phyloP scores from a whole-genome alignment of 208 protist genomes.

The Porcisia deanei region DNA sequence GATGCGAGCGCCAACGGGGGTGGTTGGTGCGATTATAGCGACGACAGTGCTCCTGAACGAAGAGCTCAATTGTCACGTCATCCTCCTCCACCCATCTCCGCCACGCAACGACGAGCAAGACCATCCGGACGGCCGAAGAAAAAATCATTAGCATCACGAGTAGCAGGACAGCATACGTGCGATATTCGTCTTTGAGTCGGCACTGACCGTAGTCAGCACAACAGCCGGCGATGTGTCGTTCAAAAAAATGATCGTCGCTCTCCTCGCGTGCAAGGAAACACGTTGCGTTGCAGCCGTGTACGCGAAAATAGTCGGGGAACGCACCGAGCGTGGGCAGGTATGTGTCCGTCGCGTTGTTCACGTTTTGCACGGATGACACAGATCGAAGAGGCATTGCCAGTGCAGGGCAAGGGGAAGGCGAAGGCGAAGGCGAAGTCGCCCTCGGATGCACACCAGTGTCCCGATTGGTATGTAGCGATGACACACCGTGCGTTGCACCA shows the following conservation, averaged over 20 bases:
- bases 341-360: slow-evolving; percentile 38
- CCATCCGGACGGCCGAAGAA: slow-evolving; percentile 32
- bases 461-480: neutral
- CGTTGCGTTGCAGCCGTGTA: slow-evolving; percentile 32
- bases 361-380: neutral
- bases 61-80: slow-evolving; percentile 31
- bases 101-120: slow-evolving; percentile 40
- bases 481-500: neutral
- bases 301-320: slow-evolving; percentile 39
- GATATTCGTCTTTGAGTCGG: slow-evolving; percentile 47
- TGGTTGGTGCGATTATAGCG: neutral
- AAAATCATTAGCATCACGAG: slow-evolving; percentile 37
- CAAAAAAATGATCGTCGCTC: slow-evolving; percentile 4
- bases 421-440: neutral
- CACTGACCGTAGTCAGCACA: slow-evolving; percentile 57
- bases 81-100: slow-evolving; percentile 29
- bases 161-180: slow-evolving; percentile 47
- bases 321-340: slow-evolving; percentile 39
- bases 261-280: slow-evolving; percentile 27
- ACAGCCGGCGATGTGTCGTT: slow-evolving; percentile 33
- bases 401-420: neutral
- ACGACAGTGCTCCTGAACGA: slow-evolving; percentile 14
- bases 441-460: neutral
- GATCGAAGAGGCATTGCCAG: neutral
- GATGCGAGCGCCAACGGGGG: neutral